Conservation (phyloP, 441 rosid species). For the Sinapis alba region DNA sequence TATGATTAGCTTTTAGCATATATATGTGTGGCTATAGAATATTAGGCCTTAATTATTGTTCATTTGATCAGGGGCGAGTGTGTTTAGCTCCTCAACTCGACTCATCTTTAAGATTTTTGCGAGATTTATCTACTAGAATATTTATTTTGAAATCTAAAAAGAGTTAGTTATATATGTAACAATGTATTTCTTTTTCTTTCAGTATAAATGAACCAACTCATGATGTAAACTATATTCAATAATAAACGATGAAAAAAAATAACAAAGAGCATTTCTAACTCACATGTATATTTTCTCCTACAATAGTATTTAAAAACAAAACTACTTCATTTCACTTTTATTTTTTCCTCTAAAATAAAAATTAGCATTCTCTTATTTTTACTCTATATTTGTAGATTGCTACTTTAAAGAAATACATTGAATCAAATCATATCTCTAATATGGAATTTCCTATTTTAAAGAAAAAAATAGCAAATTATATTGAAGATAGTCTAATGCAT, state of each 20-base stretch:
- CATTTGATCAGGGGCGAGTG: background rate
- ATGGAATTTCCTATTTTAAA: too few species aligned
- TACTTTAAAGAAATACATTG: background rate
- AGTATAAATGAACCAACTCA: background rate
- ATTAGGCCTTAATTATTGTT: background rate
- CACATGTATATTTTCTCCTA: background rate
- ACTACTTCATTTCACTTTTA: background rate
- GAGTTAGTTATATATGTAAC: too few species aligned
- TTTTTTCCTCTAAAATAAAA: too few species aligned
- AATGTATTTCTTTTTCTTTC: too few species aligned
- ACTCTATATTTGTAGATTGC: background rate
- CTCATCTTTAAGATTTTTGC: background rate
- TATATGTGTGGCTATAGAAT: background rate
- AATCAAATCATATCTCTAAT: background rate
- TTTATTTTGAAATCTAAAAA: too few species aligned
- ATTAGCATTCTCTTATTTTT: too few species aligned
- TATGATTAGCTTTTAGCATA: too few species aligned
- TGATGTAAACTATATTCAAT: background rate
- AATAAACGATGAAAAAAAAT: background rate
- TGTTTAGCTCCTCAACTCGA: background rate
- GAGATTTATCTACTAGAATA: too few species aligned
- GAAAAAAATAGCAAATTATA: too few species aligned
- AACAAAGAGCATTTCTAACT: too few species aligned
- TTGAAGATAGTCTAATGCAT: background rate
- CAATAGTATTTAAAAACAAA: too few species aligned